Base-by-base conservation (phyloP, 805 yeast species). In the Starmerella lactis-condensi region DNA sequence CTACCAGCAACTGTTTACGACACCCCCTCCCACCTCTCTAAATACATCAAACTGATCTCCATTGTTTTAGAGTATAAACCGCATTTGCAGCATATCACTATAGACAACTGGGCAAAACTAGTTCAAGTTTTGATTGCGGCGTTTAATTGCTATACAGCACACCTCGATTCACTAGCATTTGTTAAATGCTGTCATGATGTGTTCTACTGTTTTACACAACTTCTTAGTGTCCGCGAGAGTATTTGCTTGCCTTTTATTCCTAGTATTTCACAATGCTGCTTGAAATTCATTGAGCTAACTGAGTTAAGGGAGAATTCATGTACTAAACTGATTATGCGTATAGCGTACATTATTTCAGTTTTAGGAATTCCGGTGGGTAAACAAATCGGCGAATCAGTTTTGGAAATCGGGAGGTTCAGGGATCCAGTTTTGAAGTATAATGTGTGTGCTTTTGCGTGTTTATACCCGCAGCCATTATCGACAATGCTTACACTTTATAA, bases 81-180 rank as follows among this genome's bases (percentile, higher is more conserved):
- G 13, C 42, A 39, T 16, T 13, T 27, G 6, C 34, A 39, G 13
- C 42, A 39, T 22, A 17, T 39, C 17, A 19, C 22, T 6, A n/a
- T 15, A 4, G 17, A 16, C 2, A 26, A 37, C 11, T 37, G 38
- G 38, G 11, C 15, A 9, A 13, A 5, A 9, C 18, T 37, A 7
- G 28, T 25, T 2, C 7, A 6, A 2, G 29, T 37, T 18, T 29
- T 36, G 14, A 22, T 29, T 8, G 5, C 7, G 11, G 37, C 37
- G 5, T 24, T 30, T 17, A 13, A 17, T 5, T 11, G n/a, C 7
- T 18, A 33, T 11, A n/a, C 13, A 3, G 10, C 7, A 12, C 25
- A 6, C 4, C 4, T 17, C 1, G 14, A 22, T 11, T 26, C 24
- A 5, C 10, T 26, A 4, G 33, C 22, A 10, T 24, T 29, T 6